Base-by-base conservation (phyloP, 75 land plant genomes). In the Chamaecyparis obtusa region DNA sequence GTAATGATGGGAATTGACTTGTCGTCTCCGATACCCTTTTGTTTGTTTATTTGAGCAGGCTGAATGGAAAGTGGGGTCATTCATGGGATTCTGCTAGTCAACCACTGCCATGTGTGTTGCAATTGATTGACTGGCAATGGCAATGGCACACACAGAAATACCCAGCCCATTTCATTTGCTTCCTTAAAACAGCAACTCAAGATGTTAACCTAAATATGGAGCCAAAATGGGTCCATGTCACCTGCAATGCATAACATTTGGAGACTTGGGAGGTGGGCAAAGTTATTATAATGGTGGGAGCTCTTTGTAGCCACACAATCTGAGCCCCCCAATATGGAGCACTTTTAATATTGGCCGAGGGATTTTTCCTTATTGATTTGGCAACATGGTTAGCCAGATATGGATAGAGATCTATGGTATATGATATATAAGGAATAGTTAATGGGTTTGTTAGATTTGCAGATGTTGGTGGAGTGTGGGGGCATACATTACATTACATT, bases 21-120 rank as follows among this genome's bases (percentile, higher is more conserved):
- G 76, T 72, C 76, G 36, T 72, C 36, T 72, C 76, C 36, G 76
- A 72, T 32, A 72, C 76, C 76, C 76, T 72, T 72, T 72, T 72
- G 76, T 30, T 72, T 72, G 33, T 64, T 64, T 64, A 64, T 64
- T 64, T 64, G 27, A 57, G 60, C 27, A 64, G 35, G 2, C 33
- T 15, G 9, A 1, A 32, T 72, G 76, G 76, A 72, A 21, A 10
- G 76, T 72, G 76, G 76, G 76, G 76, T 32, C 76, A 32, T 10
- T 27, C 5, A 21, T 67, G 54, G 71, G 71, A 67, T 67, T 21
- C 24, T 67, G 9, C 76, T 8, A 72, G 76, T 72, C 76, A 72
- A 72, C 36, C 13, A 2, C 76, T 72, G 76, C 76, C 76, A 72
- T 32, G 3, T 72, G 76, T 33, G 76, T 13, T 9, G 11, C 76